Base-by-base conservation (phyloP, 495 filamentous ascomycete species). In the Lophium mytilinum region DNA sequence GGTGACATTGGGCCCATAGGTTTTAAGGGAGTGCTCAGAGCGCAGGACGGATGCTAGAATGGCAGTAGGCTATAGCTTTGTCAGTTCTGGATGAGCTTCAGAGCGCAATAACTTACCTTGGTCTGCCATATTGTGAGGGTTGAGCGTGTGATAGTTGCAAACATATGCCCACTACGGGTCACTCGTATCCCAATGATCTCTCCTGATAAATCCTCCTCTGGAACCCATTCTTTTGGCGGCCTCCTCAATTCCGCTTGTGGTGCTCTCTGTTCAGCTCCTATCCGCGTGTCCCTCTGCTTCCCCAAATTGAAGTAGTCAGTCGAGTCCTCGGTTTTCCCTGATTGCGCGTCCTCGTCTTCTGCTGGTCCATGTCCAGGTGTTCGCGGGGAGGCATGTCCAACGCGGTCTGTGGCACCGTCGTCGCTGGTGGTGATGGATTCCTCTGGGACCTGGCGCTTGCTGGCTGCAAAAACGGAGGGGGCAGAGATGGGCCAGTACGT, bases 91-190 rank as follows among this genome's bases (percentile, higher is more conserved):
- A 52, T 17, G 12, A 51, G 9, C 34, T 21, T 37, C 15, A 18
- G 24, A 12, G 42, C 19, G 12, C 60, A 75, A 65, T 58, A 65
- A 69, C 78, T 57, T 80, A 91, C 91, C 78, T 89, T 90, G 52
- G 88, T 92, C 72, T 99, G 94, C 94, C 94, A 99, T 55, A 97
- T 78, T 15, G 84, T 88, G 66, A 97, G 78, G 4, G 85, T 85
- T 8, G 85, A 85, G 5, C 79, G 71, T 1, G 93, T 96, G 66
- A 97, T 88, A 12, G 88, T 89, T 47, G 87, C 88, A 74, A 99
- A 96, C 55, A 96, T 73, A 67, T 88, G 83, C 9, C 93, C 94
- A 57, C 78, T 85, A 39, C 93, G 82, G 3, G 90, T 88, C 9
- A 90, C 81, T 55, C 82, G 83, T 35, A 96, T 78, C 15, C 84